A percentile compares a stretch with the other conserved stretches of the same genome.
Evolutionary conservation across 805 yeast species (phyloP).

Genomic region (Yarrowia keelungensis): DNA sequence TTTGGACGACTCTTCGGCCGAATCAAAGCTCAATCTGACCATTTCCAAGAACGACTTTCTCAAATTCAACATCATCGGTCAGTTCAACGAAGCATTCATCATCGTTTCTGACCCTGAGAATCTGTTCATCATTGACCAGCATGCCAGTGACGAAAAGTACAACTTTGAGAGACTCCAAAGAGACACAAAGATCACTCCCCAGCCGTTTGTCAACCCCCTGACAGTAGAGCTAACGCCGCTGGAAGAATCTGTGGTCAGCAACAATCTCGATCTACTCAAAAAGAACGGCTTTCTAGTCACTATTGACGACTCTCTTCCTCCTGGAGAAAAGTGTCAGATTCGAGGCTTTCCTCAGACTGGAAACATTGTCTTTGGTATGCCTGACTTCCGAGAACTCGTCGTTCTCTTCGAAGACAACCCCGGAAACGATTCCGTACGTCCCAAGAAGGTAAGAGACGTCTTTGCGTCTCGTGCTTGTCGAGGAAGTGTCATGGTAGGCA

Average conservation of each 20-base stretch:
- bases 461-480: slow-evolving; percentile 97
- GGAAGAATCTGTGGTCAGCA: slow-evolving; percentile 77
- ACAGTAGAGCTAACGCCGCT: slow-evolving; percentile 70
- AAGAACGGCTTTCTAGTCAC: slow-evolving; percentile 78
- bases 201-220: slow-evolving; percentile 69
- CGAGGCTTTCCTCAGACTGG: slow-evolving; percentile 77
- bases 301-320: slow-evolving; percentile 58
- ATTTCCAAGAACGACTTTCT: slow-evolving; percentile 76
- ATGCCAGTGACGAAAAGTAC: slow-evolving; percentile 95
- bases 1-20: slow-evolving; percentile 55
- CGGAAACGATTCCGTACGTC: slow-evolving; percentile 57
- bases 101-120: slow-evolving; percentile 63
- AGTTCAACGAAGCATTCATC: slow-evolving; percentile 95
- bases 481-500: slow-evolving; percentile 92
- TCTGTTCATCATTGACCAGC: slow-evolving; percentile 91
- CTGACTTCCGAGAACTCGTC: slow-evolving; percentile 79
- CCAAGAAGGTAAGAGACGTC: slow-evolving; percentile 81
- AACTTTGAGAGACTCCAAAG: slow-evolving; percentile 78
- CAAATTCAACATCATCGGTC: slow-evolving; percentile 84
- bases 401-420: slow-evolving; percentile 67
- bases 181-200: slow-evolving; percentile 65
- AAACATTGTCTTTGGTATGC: slow-evolving; percentile 64
- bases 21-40: slow-evolving; percentile 62
- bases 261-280: slow-evolving; percentile 62
- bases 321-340: slow-evolving; percentile 65